Base-by-base conservation (phyloP, 1,284 basidiomycete species). In the Microstroma glucosiphilum region DNA sequence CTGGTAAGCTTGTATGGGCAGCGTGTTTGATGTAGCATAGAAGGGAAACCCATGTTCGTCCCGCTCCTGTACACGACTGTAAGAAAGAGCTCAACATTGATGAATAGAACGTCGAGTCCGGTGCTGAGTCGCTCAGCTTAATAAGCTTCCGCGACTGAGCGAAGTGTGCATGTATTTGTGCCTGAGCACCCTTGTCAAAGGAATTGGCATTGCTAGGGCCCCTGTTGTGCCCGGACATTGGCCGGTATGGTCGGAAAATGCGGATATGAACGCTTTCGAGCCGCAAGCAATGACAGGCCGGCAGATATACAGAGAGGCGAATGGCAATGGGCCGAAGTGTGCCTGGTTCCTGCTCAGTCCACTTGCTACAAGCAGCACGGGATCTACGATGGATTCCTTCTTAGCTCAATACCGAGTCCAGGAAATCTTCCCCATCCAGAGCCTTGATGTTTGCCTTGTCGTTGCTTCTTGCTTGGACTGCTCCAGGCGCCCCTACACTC, bases 391-490 rank as follows among this genome's bases (percentile, higher is more conserved):
- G 15, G 43, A 17, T 3, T 4, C 4, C 43, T 17, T 19, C 17
- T 23, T 25, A 54, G n/a, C 21, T 25, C 15, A 54, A 21, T 6
- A 54, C 26, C 15, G 51, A 54, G 51, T 54, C 51, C 3, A 54
- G 25, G 51, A 54, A 54, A 21, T 54, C 51, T 54, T 54, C 21
- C 15, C 51, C 51, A 6, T 54, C 17, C 13, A 54, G 51, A 21
- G 51, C 25, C 25, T 54, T 25, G 43, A 48, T 6, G 12, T 25
- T 26, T 2, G 21, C 51, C 17, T 54, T 17, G 7, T 17, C 21
- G 6, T 54, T 26, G 21, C 25, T 6, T 13, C 17, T 54, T 19
- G 17, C 15, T 54, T 13, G 21, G 51, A 48, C 23, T 12, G n/a
- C 46, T 48, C 46, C 46, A 9, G n/a, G n/a, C n/a, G 30, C 30